Percentiles rank a stretch among this genome's conserved stretches.
Conservation (phyloP, 768 basidiomycete genomes). For the Jaapia argillacea region DNA sequence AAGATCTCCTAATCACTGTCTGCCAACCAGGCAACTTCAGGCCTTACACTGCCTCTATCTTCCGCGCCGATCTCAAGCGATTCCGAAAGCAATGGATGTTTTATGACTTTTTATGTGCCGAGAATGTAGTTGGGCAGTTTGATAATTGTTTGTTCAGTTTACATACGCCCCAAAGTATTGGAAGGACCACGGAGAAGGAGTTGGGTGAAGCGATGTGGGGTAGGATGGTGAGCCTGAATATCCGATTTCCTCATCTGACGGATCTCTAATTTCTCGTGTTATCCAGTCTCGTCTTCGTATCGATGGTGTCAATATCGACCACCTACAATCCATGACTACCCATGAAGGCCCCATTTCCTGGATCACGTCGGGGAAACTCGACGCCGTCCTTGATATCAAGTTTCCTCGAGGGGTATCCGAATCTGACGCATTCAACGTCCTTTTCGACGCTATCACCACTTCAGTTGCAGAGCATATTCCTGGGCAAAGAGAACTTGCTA, state of each 20-base stretch:
- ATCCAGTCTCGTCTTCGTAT: constrained; percentile 92
- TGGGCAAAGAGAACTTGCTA: constrained; percentile 78
- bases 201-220: constrained; percentile 77
- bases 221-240: constrained; percentile 59
- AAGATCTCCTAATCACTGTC: constrained; percentile 90
- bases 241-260: neutral
- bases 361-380: constrained; percentile 95
- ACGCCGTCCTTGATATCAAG: constrained; percentile 95
- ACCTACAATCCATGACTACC: constrained; percentile 77
- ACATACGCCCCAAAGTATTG: constrained; percentile 93
- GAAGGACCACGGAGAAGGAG: constrained; percentile 81
- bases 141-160: constrained; percentile 97
- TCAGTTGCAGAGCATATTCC: constrained; percentile 62
- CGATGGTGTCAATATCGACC: constrained; percentile 94
- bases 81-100: constrained; percentile 93
- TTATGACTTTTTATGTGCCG: constrained; percentile 85
- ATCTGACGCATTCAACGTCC: constrained; percentile 62
- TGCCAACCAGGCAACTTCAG: constrained; percentile 91
- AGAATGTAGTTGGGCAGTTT: constrained; percentile 93
- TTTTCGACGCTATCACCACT: constrained; percentile 80
- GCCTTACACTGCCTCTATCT: constrained; percentile 87
- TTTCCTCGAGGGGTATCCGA: constrained; percentile 78
- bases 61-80: constrained; percentile 77
- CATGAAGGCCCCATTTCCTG: constrained; percentile 88
- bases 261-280: neutral